Evolutionary conservation across 257 asterid species (phyloP), one percentile per base, ranked within the genome.

Genomic region (Rhazya stricta): DNA sequence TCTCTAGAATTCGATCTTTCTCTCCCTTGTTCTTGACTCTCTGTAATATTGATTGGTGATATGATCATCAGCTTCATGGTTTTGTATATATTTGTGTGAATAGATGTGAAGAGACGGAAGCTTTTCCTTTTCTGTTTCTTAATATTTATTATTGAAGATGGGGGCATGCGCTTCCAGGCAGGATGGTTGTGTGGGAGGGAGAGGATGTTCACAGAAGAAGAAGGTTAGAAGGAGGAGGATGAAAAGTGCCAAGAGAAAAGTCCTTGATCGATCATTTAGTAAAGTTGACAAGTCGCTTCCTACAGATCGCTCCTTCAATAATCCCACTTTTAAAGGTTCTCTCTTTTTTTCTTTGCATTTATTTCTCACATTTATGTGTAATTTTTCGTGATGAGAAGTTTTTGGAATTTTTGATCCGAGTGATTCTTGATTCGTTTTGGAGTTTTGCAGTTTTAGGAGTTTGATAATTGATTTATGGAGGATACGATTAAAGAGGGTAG

Each of bases 151-250:
- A 45, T 46, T 16, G 34, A 79, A 74, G 85, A 95, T 95, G 99
- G 99, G 99, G 71, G 87, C 87, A 4, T 92, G 99, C 76, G 96
- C 84, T 50, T 95, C 98, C 69, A 90, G 92, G 41, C 91, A 88
- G 74, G 85, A 79, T 67, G 82, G 80, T 27, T 87, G 97, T 60
- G 94, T 75, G 19, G 91, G 91, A 15, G 89, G 90, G 25, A 80
- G 81, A 34, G 81, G 86, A 53, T 85, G 84, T 37, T 80, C 85
- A 42, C 18, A 74, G 11, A 80, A 69, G 87, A 89, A 78, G 85
- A 89, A 77, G 61, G 48, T 34, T 34, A 84, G 88, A 46, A 88
- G 81, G 84, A 85, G 89, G 61, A 87, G 83, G 43, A 89, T 75
- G 58, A 37, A 32, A 68, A 81, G 58, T 65, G 72, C 72, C 80